Evolutionary conservation across 2,329 filamentous ascomycete species (phyloP), one percentile per base, ranked within the genome.

Genomic region (Cordyceps farinosa): DNA sequence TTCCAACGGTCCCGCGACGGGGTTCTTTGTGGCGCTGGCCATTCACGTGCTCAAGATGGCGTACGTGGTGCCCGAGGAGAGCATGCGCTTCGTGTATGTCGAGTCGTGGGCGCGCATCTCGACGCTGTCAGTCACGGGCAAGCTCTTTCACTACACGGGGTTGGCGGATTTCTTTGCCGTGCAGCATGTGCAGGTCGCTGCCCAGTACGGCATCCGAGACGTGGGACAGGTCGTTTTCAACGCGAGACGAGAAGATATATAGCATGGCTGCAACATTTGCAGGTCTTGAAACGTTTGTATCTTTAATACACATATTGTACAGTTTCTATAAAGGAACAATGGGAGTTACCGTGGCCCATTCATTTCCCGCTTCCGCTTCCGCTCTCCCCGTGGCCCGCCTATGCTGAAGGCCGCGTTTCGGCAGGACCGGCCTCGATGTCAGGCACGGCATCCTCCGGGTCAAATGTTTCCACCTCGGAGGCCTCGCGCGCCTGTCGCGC

Each of bases 81-180:
- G 83, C 66, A 88, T 94, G 78, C 85, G 87, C 66, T 88, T 90
- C 10, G 80, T 98, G 15, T 99, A 95, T 73, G 85, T 97, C 34
- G 95, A 99, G 80, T 95, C 90, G 27, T 97, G 93, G 89, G 94
- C 95, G 3, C 84, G 95, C 17, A 90, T 96, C 17, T 88, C 84
- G 67, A 88, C 85, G 13, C 76, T 98, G 67, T 98, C 94, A 77
- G 75, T 97, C 64, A 96, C 91, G 44, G 95, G 94, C 0, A 88
- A 86, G 72, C 77, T 98, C 44, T 79, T 99, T 63, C 76, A 89
- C 64, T 78, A 80, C 67, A 79, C 79, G 2, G 77, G 80, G 52
- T 76, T 96, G 47, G 90, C 90, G 54, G 91, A 96, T 75, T 78
- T 88, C 55, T 90, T 96, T 70, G 74, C 96, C 59, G 92, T 96